These are phyloP conservation scores for Leptographium flavum DNA, from an alignment of 2,329 filamentous ascomycete genomes.

Conservation along the genomic window DNA sequence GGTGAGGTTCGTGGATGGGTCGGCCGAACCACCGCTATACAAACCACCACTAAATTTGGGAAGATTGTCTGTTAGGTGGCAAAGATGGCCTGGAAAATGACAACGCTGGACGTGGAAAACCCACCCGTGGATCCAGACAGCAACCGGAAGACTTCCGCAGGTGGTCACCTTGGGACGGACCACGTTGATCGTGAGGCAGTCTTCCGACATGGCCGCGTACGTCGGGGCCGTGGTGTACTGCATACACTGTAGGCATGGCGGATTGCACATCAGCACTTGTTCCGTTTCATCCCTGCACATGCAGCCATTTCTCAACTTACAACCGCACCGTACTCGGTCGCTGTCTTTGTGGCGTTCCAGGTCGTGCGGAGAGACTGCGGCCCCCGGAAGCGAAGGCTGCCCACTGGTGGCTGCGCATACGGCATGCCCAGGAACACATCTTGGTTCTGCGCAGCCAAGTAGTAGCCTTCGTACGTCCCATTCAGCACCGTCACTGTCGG, in stretches of 20 bases:
- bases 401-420: conserved; percentile 28
- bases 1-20: too few relatives aligned
- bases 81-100: too few relatives aligned
- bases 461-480: too few relatives aligned
- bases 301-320: too few relatives aligned
- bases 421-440: conserved; percentile 42
- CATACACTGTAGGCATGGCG: too few relatives aligned
- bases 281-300: too few relatives aligned
- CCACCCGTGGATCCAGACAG: conserved; percentile 40
- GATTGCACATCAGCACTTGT: too few relatives aligned
- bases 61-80: too few relatives aligned
- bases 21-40: too few relatives aligned
- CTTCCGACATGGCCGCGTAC: conserved; percentile 25
- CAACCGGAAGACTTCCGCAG: conserved; percentile 33
- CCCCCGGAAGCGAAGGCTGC: conserved; percentile 16
- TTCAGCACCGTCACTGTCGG: too few relatives aligned
- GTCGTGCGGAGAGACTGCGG: conserved; percentile 20
- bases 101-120: neutral
- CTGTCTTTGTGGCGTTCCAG: conserved; percentile 26
- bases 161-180: conserved; percentile 21
- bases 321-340: conserved; percentile 26
- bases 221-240: too few relatives aligned
- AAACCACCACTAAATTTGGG: too few relatives aligned
- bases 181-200: conserved; percentile 49
- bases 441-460: conserved; percentile 20